Evolutionary conservation across 1,139 yeast genomes (phyloP).

Genomic region (Yamadazyma taylorii): DNA sequence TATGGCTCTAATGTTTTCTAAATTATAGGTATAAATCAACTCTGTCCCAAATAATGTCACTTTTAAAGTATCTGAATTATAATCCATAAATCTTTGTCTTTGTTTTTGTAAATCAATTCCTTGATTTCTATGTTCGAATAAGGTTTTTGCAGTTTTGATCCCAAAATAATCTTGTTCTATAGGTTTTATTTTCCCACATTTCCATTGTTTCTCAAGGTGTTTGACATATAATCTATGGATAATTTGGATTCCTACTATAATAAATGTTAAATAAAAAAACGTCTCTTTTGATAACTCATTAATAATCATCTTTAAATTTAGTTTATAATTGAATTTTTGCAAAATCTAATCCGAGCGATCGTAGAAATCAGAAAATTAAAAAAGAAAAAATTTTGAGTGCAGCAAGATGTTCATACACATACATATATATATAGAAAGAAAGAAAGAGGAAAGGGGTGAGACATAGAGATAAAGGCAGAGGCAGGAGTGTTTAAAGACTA

Average conservation of each 20-base stretch:
- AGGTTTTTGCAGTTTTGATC: conserved; percentile 10
- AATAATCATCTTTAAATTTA: too few species aligned
- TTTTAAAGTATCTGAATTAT: conserved; percentile 13
- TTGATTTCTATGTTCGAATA: conserved; percentile 14
- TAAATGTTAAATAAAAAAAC: background rate
- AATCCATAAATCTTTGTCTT: conserved; percentile 10
- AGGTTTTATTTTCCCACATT: conserved; percentile 9
- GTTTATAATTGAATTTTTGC: too few species aligned
- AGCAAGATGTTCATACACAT: too few species aligned
- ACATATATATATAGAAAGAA: too few species aligned
- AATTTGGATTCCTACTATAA: conserved; percentile 1
- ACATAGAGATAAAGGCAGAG: too few species aligned
- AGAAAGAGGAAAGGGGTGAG: too few species aligned
- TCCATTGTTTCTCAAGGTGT: conserved; percentile 11
- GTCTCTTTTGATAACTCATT: too few species aligned
- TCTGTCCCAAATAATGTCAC: conserved; percentile 14
- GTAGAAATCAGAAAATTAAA: too few species aligned
- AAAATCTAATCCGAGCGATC: too few species aligned
- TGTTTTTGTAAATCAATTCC: conserved; percentile 15
- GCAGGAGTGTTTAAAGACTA: too few species aligned
- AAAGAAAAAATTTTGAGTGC: too few species aligned
- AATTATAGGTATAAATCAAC: conserved; percentile 24
- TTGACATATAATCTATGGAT: conserved; percentile 7
- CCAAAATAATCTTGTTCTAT: conserved; percentile 16
- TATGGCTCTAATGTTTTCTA: conserved; percentile 38